phyloP scores from a whole-genome alignment of 257 asterid species.

The Nicotiana benthamiana region DNA sequence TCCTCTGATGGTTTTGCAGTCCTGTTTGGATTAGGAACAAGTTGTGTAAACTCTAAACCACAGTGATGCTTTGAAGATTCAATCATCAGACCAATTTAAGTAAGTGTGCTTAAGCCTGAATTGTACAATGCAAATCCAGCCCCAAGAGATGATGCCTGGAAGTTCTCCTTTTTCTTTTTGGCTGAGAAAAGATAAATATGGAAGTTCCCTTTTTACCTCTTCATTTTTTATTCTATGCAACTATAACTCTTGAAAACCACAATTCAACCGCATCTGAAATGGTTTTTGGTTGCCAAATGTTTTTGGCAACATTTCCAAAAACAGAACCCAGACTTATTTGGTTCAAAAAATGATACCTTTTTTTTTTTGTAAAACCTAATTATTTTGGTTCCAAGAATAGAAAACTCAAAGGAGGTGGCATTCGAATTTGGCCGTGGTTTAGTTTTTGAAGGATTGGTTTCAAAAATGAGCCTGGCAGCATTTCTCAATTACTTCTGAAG shows the following conservation, averaged over 20 bases:
- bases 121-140: neutral
- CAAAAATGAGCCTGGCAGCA: neutral
- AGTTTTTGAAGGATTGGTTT: neutral
- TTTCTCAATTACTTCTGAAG: neutral
- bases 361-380: neutral
- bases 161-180: neutral
- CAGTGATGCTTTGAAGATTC: neutral
- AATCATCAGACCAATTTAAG: neutral
- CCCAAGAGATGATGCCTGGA: neutral
- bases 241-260: neutral
- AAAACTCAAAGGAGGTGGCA: neutral
- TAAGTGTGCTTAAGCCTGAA: neutral
- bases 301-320: neutral
- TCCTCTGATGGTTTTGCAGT: neutral
- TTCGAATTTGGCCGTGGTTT: neutral
- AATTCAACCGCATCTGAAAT: neutral
- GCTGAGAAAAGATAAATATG: too few relatives aligned
- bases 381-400: neutral
- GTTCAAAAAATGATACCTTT: neutral
- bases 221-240: neutral
- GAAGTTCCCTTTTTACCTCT: neutral
- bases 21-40: neutral
- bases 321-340: neutral
- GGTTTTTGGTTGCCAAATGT: neutral
- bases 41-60: neutral